phyloP scores from a whole-genome alignment of 768 basidiomycete species.

The Lentinula raphanica region DNA sequence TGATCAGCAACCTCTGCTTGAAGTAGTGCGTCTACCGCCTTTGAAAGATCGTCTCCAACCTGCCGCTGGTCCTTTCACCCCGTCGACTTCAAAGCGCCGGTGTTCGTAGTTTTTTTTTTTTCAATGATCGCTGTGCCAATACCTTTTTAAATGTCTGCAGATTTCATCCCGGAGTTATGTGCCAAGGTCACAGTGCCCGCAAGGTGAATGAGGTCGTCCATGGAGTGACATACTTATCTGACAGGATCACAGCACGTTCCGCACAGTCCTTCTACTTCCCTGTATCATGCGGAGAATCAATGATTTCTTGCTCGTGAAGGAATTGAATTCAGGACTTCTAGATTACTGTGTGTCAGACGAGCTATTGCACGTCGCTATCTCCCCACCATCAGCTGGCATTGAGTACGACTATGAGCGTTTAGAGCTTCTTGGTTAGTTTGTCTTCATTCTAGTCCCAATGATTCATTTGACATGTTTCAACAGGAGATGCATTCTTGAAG shows the following conservation, averaged over 20 bases:
- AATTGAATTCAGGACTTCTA: constrained; percentile 70
- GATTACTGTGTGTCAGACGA: constrained; percentile 55
- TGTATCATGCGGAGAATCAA: constrained; percentile 71
- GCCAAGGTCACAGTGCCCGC: constrained; percentile 67
- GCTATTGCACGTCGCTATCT: constrained; percentile 60
- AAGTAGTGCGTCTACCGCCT: constrained; percentile 51
- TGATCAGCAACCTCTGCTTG: constrained; percentile 65
- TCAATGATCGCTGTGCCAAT: background rate
- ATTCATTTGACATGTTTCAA: background rate
- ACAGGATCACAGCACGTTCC: constrained; percentile 45
- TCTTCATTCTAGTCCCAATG: background rate
- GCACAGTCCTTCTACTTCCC: constrained; percentile 66
- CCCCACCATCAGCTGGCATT: constrained; percentile 61
- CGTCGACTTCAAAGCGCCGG: constrained; percentile 12
- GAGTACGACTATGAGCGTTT: constrained; percentile 81
- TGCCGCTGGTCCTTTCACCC: constrained; percentile 33
- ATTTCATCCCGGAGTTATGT: constrained; percentile 81
- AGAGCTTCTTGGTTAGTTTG: constrained; percentile 66
- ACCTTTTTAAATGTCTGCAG: constrained; percentile 29
- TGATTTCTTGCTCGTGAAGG: constrained; percentile 68
- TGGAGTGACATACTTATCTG: background rate
- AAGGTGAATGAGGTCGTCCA: constrained; percentile 41
- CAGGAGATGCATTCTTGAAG: constrained; percentile 83
- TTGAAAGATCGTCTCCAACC: constrained; percentile 60
- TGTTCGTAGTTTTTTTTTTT: background rate